Evolutionary conservation across 805 yeast genomes (phyloP).

Genomic region (Schwanniomyces pseudopolymorphus): DNA sequence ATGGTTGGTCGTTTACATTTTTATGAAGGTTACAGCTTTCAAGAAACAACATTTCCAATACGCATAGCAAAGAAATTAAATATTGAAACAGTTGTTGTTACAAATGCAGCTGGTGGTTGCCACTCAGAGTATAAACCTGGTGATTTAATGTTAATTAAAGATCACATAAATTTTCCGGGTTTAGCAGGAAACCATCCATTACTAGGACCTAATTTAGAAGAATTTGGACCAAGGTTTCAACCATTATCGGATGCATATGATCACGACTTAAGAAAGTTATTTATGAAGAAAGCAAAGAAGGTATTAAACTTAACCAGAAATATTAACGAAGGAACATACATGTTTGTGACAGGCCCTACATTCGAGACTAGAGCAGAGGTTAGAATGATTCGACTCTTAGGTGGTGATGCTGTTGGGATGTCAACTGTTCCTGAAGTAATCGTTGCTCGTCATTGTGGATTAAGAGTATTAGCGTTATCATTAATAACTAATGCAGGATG

Average conservation of each 20-base stretch:
- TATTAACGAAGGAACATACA: constrained; percentile 85
- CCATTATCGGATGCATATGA: constrained; percentile 91
- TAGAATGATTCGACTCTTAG: constrained; percentile 64
- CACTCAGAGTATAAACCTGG: constrained; percentile 70
- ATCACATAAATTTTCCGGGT: constrained; percentile 91
- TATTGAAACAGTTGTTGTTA: constrained; percentile 64
- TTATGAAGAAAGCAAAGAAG: constrained; percentile 54
- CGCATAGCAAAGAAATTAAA: constrained; percentile 70
- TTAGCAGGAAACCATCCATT: constrained; percentile 85
- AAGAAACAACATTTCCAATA: constrained; percentile 81
- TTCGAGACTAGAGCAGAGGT: constrained; percentile 92
- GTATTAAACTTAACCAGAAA: constrained; percentile 50
- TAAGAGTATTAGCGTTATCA: constrained; percentile 80
- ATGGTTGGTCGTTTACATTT: constrained; percentile 94
- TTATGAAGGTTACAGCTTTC: constrained; percentile 87
- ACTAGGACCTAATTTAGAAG: constrained; percentile 79
- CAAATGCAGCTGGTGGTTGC: constrained; percentile 97
- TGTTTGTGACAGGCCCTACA: constrained; percentile 89
- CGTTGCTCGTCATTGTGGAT: constrained; percentile 85
- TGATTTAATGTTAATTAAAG: constrained; percentile 86
- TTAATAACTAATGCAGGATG: constrained; percentile 85
- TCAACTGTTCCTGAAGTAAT: constrained; percentile 96
- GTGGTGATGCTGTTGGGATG: constrained; percentile 97
- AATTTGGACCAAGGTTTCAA: constrained; percentile 81
- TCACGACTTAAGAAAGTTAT: constrained; percentile 60